These are phyloP conservation scores for Malassezia globosa DNA, from an alignment of 1,284 basidiomycete genomes.

Conservation along the genomic window DNA sequence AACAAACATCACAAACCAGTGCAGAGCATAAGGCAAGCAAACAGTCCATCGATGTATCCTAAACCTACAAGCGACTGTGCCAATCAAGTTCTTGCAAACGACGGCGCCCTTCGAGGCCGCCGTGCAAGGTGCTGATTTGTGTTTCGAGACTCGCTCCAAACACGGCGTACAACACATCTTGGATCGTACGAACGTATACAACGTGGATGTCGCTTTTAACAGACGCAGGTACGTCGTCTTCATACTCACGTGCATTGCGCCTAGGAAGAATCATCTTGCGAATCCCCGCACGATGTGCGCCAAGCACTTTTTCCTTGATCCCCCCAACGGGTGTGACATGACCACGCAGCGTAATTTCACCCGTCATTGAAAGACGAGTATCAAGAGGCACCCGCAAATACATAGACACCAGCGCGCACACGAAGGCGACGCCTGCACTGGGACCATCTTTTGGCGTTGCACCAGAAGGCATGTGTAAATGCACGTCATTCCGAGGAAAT, in stretches of 20 bases:
- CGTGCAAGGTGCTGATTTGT: constrained; percentile 10
- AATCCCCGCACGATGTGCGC: constrained; percentile 60
- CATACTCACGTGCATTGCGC: constrained; percentile 71
- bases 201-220: constrained; percentile 64
- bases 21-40: too few relatives aligned
- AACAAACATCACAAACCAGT: too few relatives aligned
- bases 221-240: constrained; percentile 65
- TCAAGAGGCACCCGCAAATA: constrained; percentile 58
- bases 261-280: constrained; percentile 68
- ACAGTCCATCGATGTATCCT: not conserved
- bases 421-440: constrained; percentile 70
- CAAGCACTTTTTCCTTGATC: constrained; percentile 43
- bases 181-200: constrained; percentile 64
- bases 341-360: constrained; percentile 41
- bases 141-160: constrained; percentile 22
- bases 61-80: constrained; percentile 9
- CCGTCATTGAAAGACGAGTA: constrained; percentile 42
- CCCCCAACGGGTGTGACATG: constrained; percentile 43
- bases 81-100: constrained; percentile 17
- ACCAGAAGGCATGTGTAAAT: constrained; percentile 74
- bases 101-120: constrained; percentile 6
- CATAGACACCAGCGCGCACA: constrained; percentile 70
- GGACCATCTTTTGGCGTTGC: constrained; percentile 84
- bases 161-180: constrained; percentile 65
- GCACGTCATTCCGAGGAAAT: constrained; percentile 68